Evolutionary conservation across 441 rosid species (phyloP).

Genomic region (Metrosideros polymorpha): DNA sequence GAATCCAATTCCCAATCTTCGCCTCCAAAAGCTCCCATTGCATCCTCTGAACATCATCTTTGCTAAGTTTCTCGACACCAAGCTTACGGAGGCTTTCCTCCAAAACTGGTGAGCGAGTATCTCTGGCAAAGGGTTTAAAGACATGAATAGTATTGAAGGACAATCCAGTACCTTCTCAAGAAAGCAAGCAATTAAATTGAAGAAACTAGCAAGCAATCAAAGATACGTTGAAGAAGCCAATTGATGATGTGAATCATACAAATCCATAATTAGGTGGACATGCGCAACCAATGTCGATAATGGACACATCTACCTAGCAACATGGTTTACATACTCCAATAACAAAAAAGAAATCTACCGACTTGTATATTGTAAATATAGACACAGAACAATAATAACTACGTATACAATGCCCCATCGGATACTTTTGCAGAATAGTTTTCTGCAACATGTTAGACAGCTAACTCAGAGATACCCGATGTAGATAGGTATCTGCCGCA

Average conservation of each 20-base stretch:
- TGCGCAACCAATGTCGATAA: not conserved
- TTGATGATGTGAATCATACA: not conserved
- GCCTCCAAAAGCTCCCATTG: constrained; percentile 99
- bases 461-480: not conserved
- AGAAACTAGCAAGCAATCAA: not conserved
- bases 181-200: not conserved
- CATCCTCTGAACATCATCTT: constrained; percentile 97
- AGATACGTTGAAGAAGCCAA: not conserved
- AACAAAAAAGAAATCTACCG: not conserved
- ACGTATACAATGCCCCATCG: not conserved
- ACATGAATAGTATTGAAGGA: not conserved
- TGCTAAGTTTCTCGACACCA: constrained; percentile 94
- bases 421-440: not conserved
- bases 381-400: not conserved
- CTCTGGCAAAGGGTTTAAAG: constrained; percentile 32
- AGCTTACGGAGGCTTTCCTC: constrained; percentile 85
- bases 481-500: not conserved
- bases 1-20: constrained; percentile 98
- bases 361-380: not conserved
- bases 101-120: constrained; percentile 67
- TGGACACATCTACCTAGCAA: not conserved
- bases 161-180: not conserved
- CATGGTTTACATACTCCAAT: not conserved
- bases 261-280: not conserved
- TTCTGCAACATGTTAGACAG: not conserved